Conservation (phyloP, 768 basidiomycete genomes). For the Erythrobasidium yunnanense region DNA sequence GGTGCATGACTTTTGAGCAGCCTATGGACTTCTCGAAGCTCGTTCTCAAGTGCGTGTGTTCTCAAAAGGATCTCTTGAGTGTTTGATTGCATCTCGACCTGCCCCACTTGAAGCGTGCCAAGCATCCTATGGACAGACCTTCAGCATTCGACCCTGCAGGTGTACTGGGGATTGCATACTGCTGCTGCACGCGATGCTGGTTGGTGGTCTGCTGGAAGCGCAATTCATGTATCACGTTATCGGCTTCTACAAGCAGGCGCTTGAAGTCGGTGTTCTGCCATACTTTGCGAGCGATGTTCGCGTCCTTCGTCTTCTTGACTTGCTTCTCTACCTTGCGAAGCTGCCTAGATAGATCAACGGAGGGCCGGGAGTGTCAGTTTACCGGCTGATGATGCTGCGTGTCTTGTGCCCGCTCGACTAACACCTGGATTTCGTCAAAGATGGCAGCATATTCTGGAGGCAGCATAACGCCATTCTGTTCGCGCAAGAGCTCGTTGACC, state of each 20-base stretch:
- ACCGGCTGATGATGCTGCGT: not conserved
- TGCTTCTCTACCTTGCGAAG: not conserved
- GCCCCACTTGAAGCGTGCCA: not conserved
- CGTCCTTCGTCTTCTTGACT: not conserved
- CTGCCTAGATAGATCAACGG: not conserved
- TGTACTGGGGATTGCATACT: too few relatives aligned
- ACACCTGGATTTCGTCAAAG: not conserved
- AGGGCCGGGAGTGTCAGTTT: not conserved
- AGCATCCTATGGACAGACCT: not conserved
- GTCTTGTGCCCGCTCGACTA: not conserved
- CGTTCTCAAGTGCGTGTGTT: not conserved
- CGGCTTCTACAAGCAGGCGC: not conserved
- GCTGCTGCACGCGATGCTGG: not conserved
- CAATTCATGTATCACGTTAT: not conserved
- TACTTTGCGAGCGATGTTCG: not conserved
- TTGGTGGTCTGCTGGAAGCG: not conserved
- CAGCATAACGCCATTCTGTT: not conserved
- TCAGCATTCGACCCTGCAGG: too few relatives aligned
- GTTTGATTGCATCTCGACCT: not conserved
- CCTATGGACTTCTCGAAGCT: not conserved
- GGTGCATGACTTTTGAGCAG: not conserved
- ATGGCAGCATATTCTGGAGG: not conserved
- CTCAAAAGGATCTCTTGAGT: not conserved
- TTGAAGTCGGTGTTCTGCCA: not conserved
- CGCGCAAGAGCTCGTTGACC: not conserved